phyloP scores from a whole-genome alignment of 2,329 filamentous ascomycete genomes.

The Colletotrichum coccodes region DNA sequence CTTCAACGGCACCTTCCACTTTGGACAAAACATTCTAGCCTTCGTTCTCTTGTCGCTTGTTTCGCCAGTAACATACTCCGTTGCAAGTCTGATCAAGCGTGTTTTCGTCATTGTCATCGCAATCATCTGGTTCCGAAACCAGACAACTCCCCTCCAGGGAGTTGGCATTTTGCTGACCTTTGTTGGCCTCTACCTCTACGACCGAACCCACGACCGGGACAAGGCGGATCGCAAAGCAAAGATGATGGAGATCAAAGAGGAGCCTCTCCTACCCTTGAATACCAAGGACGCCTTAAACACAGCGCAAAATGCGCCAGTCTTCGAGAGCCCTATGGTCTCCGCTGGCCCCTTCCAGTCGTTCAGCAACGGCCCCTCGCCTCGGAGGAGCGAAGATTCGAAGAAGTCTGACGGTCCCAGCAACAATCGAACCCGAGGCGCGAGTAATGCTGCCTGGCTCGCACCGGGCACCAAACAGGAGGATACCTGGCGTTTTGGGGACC shows the following conservation, averaged over 20 bases:
- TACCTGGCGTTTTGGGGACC: slow-evolving; percentile 71
- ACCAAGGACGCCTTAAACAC: slow-evolving; percentile 50
- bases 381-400: slow-evolving; percentile 60
- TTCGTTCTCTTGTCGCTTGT: slow-evolving; percentile 93
- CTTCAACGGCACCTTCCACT: slow-evolving; percentile 97
- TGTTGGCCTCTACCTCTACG: slow-evolving; percentile 92
- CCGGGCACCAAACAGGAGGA: slow-evolving; percentile 87
- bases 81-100: slow-evolving; percentile 94
- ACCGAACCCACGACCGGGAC: slow-evolving; percentile 88
- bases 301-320: slow-evolving; percentile 44
- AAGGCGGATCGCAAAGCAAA: slow-evolving; percentile 87
- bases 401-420: slow-evolving; percentile 61
- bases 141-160: slow-evolving; percentile 84
- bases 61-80: slow-evolving; percentile 95
- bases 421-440: slow-evolving; percentile 53
- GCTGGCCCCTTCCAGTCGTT: slow-evolving; percentile 44
- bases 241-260: slow-evolving; percentile 63
- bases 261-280: slow-evolving; percentile 75
- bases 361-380: slow-evolving; percentile 55
- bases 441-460: slow-evolving; percentile 73
- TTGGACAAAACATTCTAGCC: slow-evolving; percentile 94
- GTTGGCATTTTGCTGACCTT: slow-evolving; percentile 91
- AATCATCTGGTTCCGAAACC: slow-evolving; percentile 94
- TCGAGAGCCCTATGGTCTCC: slow-evolving; percentile 47
- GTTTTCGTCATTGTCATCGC: slow-evolving; percentile 97